phyloP scores from a whole-genome alignment of 2,329 filamentous ascomycete genomes.

The Claviceps sp. region DNA sequence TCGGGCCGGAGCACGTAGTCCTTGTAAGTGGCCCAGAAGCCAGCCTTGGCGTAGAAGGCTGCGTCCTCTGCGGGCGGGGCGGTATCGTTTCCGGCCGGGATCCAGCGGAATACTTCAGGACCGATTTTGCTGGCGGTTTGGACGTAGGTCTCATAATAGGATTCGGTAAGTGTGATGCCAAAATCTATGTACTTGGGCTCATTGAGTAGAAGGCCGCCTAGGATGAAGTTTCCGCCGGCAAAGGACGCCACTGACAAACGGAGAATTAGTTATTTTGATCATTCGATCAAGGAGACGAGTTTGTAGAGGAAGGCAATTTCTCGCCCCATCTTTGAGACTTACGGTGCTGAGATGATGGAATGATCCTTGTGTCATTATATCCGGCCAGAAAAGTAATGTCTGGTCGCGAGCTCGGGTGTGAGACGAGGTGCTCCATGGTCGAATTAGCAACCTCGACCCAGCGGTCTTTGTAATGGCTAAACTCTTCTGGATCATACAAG shows the following conservation, averaged over 20 bases:
- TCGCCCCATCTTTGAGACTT: slow-evolving; percentile 12
- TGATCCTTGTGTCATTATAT: slow-evolving; percentile 33
- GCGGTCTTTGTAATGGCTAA: slow-evolving; percentile 51
- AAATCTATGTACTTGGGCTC: slow-evolving; percentile 57
- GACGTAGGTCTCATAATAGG: slow-evolving; percentile 64
- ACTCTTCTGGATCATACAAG: slow-evolving; percentile 57
- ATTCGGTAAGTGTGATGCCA: slow-evolving; percentile 56
- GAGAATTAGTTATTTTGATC: not conserved
- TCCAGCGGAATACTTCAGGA: slow-evolving; percentile 58
- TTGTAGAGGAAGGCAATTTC: too few species aligned
- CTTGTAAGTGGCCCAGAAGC: slow-evolving; percentile 8
- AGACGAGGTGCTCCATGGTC: slow-evolving; percentile 56
- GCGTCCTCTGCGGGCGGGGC: slow-evolving; percentile 31
- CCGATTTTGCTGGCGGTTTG: slow-evolving; percentile 60
- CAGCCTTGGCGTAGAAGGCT: slow-evolving; percentile 57
- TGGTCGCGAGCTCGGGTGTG: slow-evolving; percentile 48
- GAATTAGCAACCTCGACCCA: slow-evolving; percentile 68
- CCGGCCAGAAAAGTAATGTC: slow-evolving; percentile 60
- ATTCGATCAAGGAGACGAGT: too few species aligned
- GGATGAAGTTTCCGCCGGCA: slow-evolving; percentile 72
- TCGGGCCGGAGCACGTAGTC: slow-evolving; percentile 64
- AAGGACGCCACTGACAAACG: slow-evolving; percentile 56
- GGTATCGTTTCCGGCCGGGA: slow-evolving; percentile 28
- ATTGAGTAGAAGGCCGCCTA: slow-evolving; percentile 59
- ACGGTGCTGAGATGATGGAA: slow-evolving; percentile 38